Conservation (phyloP, 345 rosid genomes). For the Arabidopsis arenosa region DNA sequence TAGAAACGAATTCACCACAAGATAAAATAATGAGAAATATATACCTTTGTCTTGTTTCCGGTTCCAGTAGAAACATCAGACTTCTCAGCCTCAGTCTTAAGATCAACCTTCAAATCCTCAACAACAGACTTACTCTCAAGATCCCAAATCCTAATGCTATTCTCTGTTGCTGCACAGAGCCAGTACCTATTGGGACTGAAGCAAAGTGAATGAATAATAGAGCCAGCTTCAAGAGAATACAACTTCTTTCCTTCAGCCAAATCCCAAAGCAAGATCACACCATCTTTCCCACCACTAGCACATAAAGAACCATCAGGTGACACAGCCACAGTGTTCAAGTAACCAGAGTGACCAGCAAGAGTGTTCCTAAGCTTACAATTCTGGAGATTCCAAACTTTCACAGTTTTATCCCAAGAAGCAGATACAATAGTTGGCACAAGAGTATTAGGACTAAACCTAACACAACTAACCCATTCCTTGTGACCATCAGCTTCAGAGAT, state of each 20-base stretch:
- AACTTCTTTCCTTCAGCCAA: conserved; percentile 91
- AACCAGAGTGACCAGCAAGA: conserved; percentile 70
- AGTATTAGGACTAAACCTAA: conserved; percentile 78
- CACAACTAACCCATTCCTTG: conserved; percentile 88
- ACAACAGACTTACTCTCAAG: conserved; percentile 91
- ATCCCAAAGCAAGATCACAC: conserved; percentile 84
- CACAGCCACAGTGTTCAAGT: conserved; percentile 81
- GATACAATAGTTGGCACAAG: conserved; percentile 80
- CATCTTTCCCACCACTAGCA: conserved; percentile 94
- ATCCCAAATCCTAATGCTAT: conserved; percentile 93
- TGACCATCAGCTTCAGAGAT: conserved; percentile 79
- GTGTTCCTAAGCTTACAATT: conserved; percentile 82
- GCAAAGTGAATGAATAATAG: conserved; percentile 72
- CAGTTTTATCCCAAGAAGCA: conserved; percentile 86
- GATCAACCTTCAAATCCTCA: conserved; percentile 92
- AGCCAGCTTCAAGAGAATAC: conserved; percentile 77
- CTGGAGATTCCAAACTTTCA: conserved; percentile 88
- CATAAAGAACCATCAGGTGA: conserved; percentile 90
- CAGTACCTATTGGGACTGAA: conserved; percentile 96
- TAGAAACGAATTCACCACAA: background rate
- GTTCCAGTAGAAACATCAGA: conserved; percentile 51
- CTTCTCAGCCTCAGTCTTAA: conserved; percentile 86
- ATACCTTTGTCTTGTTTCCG: conserved; percentile 74
- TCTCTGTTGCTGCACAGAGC: conserved; percentile 93
- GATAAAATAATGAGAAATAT: background rate